These are phyloP conservation scores for Lipomyces mesembrius DNA, from an alignment of 805 yeast species.

Conservation along the genomic window DNA sequence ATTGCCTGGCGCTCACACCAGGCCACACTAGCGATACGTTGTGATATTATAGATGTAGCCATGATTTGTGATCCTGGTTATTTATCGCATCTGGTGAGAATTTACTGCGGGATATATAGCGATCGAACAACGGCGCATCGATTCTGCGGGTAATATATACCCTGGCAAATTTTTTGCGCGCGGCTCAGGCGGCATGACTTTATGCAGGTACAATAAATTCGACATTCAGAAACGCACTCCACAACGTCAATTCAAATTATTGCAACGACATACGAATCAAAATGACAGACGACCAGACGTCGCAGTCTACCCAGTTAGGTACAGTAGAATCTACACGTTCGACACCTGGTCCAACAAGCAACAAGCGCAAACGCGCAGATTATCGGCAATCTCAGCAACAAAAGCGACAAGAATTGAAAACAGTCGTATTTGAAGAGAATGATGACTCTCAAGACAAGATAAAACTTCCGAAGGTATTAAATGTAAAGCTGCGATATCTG, in stretches of 20 bases:
- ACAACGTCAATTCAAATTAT: neutral
- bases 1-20: neutral
- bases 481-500: neutral
- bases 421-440: conserved; percentile 52
- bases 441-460: conserved; percentile 36
- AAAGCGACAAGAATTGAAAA: conserved; percentile 54
- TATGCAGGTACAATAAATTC: neutral
- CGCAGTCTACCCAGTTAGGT: neutral
- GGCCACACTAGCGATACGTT: neutral
- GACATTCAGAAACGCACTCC: neutral
- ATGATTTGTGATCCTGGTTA: neutral
- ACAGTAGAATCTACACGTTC: neutral
- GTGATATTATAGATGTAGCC: neutral
- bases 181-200: neutral
- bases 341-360: conserved; percentile 6
- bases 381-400: conserved; percentile 55
- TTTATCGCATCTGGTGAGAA: neutral
- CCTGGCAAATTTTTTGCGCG: neutral
- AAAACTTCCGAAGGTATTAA: conserved; percentile 30
- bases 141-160: neutral
- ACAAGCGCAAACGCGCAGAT: conserved; percentile 44
- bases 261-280: neutral
- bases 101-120: neutral
- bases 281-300: neutral
- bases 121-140: neutral